phyloP scores from a whole-genome alignment of 495 filamentous ascomycete species.

The Poronia punctata region DNA sequence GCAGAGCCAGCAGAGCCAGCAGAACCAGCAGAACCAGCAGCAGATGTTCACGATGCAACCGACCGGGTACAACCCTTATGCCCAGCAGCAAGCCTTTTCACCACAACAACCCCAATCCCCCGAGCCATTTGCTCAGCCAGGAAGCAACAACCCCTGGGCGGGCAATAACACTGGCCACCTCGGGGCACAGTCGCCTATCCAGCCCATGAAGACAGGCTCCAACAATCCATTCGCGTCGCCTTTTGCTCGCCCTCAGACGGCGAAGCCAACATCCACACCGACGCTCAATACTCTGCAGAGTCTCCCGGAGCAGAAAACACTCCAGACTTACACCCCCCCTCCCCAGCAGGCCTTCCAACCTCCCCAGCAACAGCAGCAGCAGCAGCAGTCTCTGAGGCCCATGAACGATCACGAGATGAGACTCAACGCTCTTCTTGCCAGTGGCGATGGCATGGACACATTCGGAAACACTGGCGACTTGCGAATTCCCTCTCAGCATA shows the following conservation, averaged over 20 bases:
- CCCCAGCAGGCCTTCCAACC: conserved; percentile 33
- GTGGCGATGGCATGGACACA: conserved; percentile 89
- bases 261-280: conserved; percentile 45
- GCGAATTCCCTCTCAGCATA: conserved; percentile 94
- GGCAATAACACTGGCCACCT: conserved; percentile 36
- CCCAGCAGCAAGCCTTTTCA: conserved; percentile 36
- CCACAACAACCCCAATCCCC: conserved; percentile 46
- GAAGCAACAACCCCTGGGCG: conserved; percentile 83
- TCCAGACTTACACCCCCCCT: conserved; percentile 40
- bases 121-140: conserved; percentile 56
- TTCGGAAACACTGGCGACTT: conserved; percentile 94
- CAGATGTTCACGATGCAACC: conserved; percentile 38
- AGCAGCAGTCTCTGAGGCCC: conserved; percentile 45
- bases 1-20: conserved; percentile 43
- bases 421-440: conserved; percentile 82
- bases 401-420: conserved; percentile 72
- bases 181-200: conserved; percentile 38
- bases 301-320: conserved; percentile 63
- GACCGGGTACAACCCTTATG: conserved; percentile 42
- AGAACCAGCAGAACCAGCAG: conserved; percentile 43
- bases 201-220: conserved; percentile 73
- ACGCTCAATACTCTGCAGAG: conserved; percentile 53
- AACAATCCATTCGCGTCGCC: conserved; percentile 87
- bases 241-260: conserved; percentile 39
- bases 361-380: conserved; percentile 14